These are phyloP conservation scores for Ustilago crameri DNA, from an alignment of 1,284 basidiomycete genomes.

Conservation along the genomic window DNA sequence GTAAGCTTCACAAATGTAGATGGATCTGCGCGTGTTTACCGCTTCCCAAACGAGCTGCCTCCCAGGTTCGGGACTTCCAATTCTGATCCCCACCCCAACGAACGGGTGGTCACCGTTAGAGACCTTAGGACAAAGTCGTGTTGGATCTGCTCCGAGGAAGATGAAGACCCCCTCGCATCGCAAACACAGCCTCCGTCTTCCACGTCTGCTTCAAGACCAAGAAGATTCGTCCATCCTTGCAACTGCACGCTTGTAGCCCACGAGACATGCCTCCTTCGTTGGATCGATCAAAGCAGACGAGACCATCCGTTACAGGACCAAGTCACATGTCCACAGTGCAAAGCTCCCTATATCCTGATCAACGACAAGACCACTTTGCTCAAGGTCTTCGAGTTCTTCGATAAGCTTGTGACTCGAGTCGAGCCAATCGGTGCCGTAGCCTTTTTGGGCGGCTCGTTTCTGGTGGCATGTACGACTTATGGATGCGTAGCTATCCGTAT, in stretches of 20 bases:
- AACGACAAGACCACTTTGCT: slow-evolving; percentile 48
- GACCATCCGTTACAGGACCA: slow-evolving; percentile 31
- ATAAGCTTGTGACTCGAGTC: slow-evolving; percentile 28
- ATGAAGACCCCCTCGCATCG: slow-evolving; percentile 35
- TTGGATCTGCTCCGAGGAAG: slow-evolving; percentile 63
- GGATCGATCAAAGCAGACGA: slow-evolving; percentile 53
- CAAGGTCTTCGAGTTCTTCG: slow-evolving; percentile 37
- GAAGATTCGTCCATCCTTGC: slow-evolving; percentile 59
- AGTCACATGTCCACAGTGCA: slow-evolving; percentile 57
- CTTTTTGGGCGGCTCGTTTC: slow-evolving; percentile 31
- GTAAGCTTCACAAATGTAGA: slow-evolving; percentile 26
- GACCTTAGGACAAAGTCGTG: slow-evolving; percentile 53
- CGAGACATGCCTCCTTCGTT: slow-evolving; percentile 55
- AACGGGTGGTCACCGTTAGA: slow-evolving; percentile 47
- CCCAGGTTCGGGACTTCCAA: slow-evolving; percentile 16
- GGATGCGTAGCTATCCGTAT: slow-evolving; percentile 55
- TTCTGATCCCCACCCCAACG: slow-evolving; percentile 13
- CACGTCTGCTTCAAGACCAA: slow-evolving; percentile 3
- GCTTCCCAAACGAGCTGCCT: slow-evolving; percentile 31
- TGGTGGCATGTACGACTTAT: slow-evolving; percentile 51
- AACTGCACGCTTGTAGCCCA: slow-evolving; percentile 62
- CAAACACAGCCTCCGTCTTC: neutral
- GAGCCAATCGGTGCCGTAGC: slow-evolving; percentile 40
- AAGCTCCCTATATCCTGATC: slow-evolving; percentile 48
- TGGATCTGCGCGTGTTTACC: slow-evolving; percentile 33